Evolutionary conservation across 371 early-diverging fungal genomes (phyloP).

Genomic region (Conidiobolus incongruus): DNA sequence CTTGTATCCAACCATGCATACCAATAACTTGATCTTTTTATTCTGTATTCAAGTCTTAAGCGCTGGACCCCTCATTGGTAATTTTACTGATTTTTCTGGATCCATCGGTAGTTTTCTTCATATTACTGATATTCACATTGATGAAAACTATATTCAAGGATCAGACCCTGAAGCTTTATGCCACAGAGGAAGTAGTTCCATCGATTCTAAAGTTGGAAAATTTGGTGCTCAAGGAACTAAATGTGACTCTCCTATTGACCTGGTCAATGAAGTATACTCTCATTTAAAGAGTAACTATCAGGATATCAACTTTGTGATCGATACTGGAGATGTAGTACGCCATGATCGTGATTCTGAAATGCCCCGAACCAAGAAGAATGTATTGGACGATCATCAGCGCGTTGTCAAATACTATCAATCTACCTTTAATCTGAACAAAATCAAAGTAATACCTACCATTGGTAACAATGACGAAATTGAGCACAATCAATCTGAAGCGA

Average conservation of each 20-base stretch:
- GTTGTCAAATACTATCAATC: constrained; percentile 10
- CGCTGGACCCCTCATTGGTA: too few species aligned
- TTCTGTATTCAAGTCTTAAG: too few species aligned
- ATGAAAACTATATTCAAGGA: constrained; percentile 10
- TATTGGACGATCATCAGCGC: constrained; percentile 10
- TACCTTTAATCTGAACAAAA: constrained; percentile 10
- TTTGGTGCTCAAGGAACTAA: constrained; percentile 13
- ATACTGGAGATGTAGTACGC: constrained; percentile 21
- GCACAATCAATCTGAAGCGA: constrained; percentile 9
- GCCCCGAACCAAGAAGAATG: constrained; percentile 9
- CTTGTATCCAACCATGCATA: too few species aligned
- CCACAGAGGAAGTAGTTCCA: constrained; percentile 3
- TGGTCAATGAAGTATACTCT: constrained; percentile 13
- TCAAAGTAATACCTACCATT: constrained; percentile 16
- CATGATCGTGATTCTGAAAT: constrained; percentile 16
- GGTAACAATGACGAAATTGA: constrained; percentile 17
- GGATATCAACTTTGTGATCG: constrained; percentile 18
- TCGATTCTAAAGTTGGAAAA: constrained; percentile 9
- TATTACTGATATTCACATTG: constrained; percentile 14
- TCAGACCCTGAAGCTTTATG: constrained; percentile 11
- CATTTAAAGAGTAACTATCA: constrained; percentile 12
- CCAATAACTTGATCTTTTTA: too few species aligned
- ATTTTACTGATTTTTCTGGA: too few species aligned
- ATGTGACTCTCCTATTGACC: constrained; percentile 15
- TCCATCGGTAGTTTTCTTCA: too few species aligned